Base-by-base conservation (phyloP, 257 asterid species). In the Handroanthus guayacan region DNA sequence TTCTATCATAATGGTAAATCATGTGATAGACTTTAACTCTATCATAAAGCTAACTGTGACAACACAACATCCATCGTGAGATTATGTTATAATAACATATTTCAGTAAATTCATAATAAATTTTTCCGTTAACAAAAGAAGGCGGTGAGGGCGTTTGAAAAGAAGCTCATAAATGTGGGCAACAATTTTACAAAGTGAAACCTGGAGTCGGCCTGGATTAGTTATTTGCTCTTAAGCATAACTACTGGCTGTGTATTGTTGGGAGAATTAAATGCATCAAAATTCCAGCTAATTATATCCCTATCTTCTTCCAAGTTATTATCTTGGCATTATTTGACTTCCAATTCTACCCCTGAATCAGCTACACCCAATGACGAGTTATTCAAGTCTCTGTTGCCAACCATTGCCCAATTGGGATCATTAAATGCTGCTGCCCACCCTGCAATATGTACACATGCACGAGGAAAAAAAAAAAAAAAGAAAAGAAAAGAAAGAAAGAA, bases 181-280 rank as follows among this genome's bases (percentile, higher is more conserved):
- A 12, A n/a, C 44, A 37, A 16, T 9, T 0, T 1, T 37, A 61
- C 2, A 31, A 36, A 36, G 69, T 6, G 37, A 13, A 47, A 57
- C 8, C 16, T 36, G 51, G 36, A 48, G n/a, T n/a, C n/a, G 39
- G 39, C 64, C 64, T 9, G 52, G 52, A 67, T 2, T 16, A 45
- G 36, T 66, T 67, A 10, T 9, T 11, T 17, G 57, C 39, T 44
- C 43, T 67, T 25, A 67, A 31, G 56, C 41, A 67, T 18, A 41
- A 67, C 18, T 51, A 13, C 36, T 50, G 65, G 58, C 7, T 3
- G 41, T 3, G 41, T 45, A 77, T 48, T 47, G 75, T 55, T 75
- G 75, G 62, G 41, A 36, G 54, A 61, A 77, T 69, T 77, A 45
- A 77, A 77, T 77, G 76, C 81, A 77, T 77, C 69, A 17, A 66